Conservation (phyloP, 371 early-diverging fungal species). For the Actinomortierella ambigua region DNA sequence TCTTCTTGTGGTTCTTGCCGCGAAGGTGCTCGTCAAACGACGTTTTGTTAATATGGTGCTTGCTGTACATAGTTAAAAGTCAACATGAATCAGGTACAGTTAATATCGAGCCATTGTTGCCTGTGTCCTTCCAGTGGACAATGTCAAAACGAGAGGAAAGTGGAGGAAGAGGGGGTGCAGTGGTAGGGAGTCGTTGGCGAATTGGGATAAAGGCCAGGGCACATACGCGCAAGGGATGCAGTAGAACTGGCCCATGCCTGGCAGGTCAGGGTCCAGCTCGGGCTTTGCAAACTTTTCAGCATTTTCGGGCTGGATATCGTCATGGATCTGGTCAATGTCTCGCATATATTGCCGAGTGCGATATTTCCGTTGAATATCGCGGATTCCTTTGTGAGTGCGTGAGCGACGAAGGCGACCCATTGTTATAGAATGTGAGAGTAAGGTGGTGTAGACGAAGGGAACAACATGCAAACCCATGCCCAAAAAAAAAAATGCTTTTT, state of each 20-base stretch:
- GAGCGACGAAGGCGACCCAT: slow-evolving; percentile 72
- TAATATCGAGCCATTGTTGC: too few species aligned
- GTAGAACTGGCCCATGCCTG: slow-evolving; percentile 89
- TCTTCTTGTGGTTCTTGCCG: slow-evolving; percentile 76
- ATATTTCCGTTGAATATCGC: slow-evolving; percentile 65
- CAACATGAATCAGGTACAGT: too few species aligned
- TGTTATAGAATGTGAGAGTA: slow-evolving; percentile 8
- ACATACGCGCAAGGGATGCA: slow-evolving; percentile 85
- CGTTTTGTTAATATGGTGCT: slow-evolving; percentile 47
- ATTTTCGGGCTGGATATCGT: slow-evolving; percentile 79
- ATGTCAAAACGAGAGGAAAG: slow-evolving; percentile 46
- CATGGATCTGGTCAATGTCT: slow-evolving; percentile 93
- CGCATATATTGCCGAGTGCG: slow-evolving; percentile 71
- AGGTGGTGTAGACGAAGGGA: too few species aligned
- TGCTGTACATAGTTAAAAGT: too few species aligned
- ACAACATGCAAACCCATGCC: too few species aligned
- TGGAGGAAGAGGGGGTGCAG: background rate
- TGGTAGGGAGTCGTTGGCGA: too few species aligned
- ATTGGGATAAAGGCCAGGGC: too few species aligned
- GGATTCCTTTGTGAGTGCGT: slow-evolving; percentile 72
- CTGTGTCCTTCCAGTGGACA: background rate
- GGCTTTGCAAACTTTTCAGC: slow-evolving; percentile 62
- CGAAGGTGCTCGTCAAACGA: slow-evolving; percentile 60
- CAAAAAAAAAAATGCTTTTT: too few species aligned
- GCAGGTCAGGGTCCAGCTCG: slow-evolving; percentile 83